These are phyloP conservation scores for Plectranthus barbatus DNA, from an alignment of 257 asterid species.

Conservation along the genomic window DNA sequence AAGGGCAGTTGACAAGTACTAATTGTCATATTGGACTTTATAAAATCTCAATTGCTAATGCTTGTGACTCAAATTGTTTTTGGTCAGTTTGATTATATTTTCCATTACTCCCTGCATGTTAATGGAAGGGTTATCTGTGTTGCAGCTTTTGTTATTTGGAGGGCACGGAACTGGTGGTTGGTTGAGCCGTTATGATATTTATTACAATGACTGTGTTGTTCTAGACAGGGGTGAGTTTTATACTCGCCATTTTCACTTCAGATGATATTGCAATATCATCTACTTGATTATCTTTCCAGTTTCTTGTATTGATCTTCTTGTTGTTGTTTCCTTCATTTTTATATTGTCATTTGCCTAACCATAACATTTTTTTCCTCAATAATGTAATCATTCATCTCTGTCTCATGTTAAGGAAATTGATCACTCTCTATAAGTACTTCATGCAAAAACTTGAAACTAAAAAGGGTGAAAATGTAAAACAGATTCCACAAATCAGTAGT, in stretches of 20 bases:
- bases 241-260: constrained; percentile 1
- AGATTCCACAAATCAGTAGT: too few relatives aligned
- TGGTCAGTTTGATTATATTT: background rate
- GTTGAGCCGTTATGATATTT: constrained; percentile 95
- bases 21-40: constrained; percentile 1
- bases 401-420: too few relatives aligned
- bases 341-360: background rate
- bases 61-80: background rate
- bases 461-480: too few relatives aligned
- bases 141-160: constrained; percentile 93
- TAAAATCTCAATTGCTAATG: background rate
- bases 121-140: constrained; percentile 4
- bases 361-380: background rate
- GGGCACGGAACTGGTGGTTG: constrained; percentile 99
- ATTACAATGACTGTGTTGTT: constrained; percentile 84
- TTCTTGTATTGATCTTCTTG: background rate
- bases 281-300: background rate
- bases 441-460: too few relatives aligned
- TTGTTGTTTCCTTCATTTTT: background rate
- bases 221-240: constrained; percentile 75
- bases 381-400: background rate
- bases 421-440: too few relatives aligned
- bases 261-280: constrained; percentile 9
- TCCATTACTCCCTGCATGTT: background rate
- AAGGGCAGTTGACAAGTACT: background rate